A percentile compares a stretch with the other conserved stretches of the same genome.
Evolutionary conservation across 441 rosid species (phyloP).

Genomic region (Corymbia calophylla): DNA sequence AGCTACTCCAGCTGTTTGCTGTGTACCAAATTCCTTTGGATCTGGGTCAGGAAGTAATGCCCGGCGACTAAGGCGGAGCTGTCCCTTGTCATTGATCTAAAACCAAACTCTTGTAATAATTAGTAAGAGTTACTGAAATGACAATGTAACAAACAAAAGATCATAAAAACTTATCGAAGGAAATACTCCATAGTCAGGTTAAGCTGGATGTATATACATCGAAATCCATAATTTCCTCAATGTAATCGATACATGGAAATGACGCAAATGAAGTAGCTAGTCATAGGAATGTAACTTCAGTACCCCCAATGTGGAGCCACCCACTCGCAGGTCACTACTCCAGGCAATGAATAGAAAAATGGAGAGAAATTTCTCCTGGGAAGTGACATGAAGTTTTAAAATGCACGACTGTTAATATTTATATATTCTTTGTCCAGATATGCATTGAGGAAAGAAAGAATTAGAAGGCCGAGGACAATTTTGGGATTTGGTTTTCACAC

Average conservation of each 20-base stretch:
- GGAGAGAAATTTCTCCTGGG: neutral
- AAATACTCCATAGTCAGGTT: neutral
- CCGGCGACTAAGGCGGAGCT: slow-evolving; percentile 87
- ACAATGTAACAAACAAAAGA: neutral
- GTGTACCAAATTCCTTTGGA: slow-evolving; percentile 30
- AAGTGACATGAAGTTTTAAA: neutral
- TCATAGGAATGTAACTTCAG: neutral
- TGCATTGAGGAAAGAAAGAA: neutral
- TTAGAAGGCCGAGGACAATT: neutral
- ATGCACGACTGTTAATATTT: neutral
- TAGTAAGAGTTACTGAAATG: neutral
- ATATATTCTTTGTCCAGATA: neutral
- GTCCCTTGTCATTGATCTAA: slow-evolving; percentile 95
- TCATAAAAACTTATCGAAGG: neutral
- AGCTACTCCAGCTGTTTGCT: slow-evolving; percentile 17
- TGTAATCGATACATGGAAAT: neutral
- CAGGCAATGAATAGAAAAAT: neutral
- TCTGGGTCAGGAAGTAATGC: slow-evolving; percentile 78
- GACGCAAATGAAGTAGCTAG: neutral
- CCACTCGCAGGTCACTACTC: neutral
- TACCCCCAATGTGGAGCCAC: neutral
- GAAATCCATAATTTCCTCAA: neutral
- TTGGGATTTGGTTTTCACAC: neutral
- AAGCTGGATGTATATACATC: neutral
- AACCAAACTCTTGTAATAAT: slow-evolving; percentile 1